These are phyloP conservation scores for Cutaneotrichosporon sp. DNA, from an alignment of 1,284 basidiomycete species.

Conservation along the genomic window DNA sequence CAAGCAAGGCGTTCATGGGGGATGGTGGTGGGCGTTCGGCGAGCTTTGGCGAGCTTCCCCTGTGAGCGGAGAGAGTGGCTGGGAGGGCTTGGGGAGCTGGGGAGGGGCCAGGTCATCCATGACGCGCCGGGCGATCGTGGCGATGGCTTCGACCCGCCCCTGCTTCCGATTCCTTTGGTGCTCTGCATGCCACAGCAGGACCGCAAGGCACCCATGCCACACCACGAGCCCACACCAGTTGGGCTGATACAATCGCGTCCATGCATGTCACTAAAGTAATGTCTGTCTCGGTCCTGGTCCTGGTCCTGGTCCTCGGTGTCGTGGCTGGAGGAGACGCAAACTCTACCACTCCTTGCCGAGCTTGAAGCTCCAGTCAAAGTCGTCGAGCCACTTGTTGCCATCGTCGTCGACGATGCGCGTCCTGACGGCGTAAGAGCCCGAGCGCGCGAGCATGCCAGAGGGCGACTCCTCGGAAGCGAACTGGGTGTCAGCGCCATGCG, in stretches of 20 bases:
- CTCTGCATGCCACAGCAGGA: too few species aligned
- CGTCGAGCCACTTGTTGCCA: slow-evolving; percentile 52
- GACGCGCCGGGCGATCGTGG: too few species aligned
- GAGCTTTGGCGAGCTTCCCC: too few species aligned
- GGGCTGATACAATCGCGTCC: neutral
- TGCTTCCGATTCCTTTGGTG: too few species aligned
- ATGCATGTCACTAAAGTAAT: slow-evolving; percentile 5
- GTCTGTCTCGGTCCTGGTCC: slow-evolving; percentile 1
- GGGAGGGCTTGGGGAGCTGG: too few species aligned
- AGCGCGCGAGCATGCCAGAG: slow-evolving; percentile 60
- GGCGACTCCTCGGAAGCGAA: slow-evolving; percentile 56
- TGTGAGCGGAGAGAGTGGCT: too few species aligned
- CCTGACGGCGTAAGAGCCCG: slow-evolving; percentile 57
- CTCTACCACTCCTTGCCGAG: slow-evolving; percentile 52
- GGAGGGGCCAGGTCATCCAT: too few species aligned
- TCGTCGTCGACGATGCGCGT: slow-evolving; percentile 60
- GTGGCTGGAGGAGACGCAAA: too few species aligned
- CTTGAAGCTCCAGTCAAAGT: slow-evolving; percentile 56
- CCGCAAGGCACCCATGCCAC: neutral
- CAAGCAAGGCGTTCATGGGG: too few species aligned
- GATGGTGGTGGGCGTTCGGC: too few species aligned
- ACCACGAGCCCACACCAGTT: neutral
- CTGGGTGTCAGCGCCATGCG: slow-evolving; percentile 28
- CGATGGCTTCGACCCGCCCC: too few species aligned
- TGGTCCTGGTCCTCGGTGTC: neutral